phyloP scores from a whole-genome alignment of 2,329 filamentous ascomycete genomes.

The Talaromyces sp. region DNA sequence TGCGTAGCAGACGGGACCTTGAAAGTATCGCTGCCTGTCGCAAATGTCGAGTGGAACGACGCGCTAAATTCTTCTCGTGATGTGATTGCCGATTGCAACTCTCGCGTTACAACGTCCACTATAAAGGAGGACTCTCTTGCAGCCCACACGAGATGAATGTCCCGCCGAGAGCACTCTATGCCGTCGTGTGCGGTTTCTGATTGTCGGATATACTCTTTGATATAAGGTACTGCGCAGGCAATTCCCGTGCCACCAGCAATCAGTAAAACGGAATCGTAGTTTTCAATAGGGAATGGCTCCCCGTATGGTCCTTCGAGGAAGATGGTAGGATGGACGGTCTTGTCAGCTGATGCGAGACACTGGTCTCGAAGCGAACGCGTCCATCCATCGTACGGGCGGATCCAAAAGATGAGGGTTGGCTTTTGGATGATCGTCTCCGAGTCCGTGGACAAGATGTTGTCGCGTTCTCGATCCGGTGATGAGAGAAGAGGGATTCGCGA shows the following conservation, averaged over 20 bases:
- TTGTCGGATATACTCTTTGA: conserved; percentile 26
- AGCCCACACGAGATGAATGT: conserved; percentile 32
- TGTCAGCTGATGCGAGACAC: conserved; percentile 23
- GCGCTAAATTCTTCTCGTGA: conserved; percentile 24
- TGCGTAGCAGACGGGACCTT: background rate
- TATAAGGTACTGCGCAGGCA: conserved; percentile 44
- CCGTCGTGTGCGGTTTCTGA: conserved; percentile 6
- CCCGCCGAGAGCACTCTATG: conserved; percentile 15
- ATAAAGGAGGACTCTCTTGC: conserved; percentile 27
- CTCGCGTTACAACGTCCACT: conserved; percentile 19
- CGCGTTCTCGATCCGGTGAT: background rate
- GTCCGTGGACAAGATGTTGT: background rate
- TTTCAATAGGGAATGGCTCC: conserved; percentile 33
- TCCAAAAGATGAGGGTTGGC: conserved; percentile 42
- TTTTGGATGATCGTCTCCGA: background rate
- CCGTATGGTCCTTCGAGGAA: conserved; percentile 50
- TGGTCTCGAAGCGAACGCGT: conserved; percentile 41
- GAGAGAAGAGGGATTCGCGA: background rate
- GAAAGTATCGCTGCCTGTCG: background rate
- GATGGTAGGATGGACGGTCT: conserved; percentile 26
- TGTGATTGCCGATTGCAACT: conserved; percentile 21
- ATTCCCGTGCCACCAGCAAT: conserved; percentile 33
- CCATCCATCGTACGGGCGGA: conserved; percentile 49
- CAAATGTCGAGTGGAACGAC: conserved; percentile 25
- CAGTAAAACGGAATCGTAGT: conserved; percentile 49